phyloP scores from a whole-genome alignment of 768 basidiomycete species.

The Dacryopinax spathularia region DNA sequence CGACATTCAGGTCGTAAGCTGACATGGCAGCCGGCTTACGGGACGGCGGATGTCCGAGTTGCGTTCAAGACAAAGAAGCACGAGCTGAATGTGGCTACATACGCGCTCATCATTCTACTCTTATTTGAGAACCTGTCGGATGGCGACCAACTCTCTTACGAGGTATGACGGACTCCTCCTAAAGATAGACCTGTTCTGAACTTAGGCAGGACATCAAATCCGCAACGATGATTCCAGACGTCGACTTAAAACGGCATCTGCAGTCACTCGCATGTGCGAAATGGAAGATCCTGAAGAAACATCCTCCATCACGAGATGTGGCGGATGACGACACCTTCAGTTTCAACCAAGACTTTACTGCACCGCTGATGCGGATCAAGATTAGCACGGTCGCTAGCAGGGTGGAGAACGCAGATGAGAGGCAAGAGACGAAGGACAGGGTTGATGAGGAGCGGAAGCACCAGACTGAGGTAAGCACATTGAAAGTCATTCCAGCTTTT shows the following conservation, averaged over 20 bases:
- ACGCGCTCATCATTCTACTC: conserved; percentile 71
- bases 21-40: conserved; percentile 82
- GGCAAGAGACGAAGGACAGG: conserved; percentile 76
- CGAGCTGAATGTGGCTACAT: conserved; percentile 86
- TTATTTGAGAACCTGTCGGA: conserved; percentile 64
- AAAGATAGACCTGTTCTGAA: background rate
- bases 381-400: conserved; percentile 79
- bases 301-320: conserved; percentile 77
- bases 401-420: conserved; percentile 73
- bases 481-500: background rate
- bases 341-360: conserved; percentile 72
- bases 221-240: conserved; percentile 56
- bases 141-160: conserved; percentile 59
- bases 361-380: conserved; percentile 79
- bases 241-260: conserved; percentile 76
- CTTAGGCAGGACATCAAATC: conserved; percentile 63
- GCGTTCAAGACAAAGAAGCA: conserved; percentile 66
- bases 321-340: conserved; percentile 64
- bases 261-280: conserved; percentile 95
- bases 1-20: conserved; percentile 80
- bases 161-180: conserved; percentile 35
- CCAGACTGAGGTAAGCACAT: conserved; percentile 62
- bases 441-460: conserved; percentile 85
- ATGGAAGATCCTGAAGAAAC: conserved; percentile 81
- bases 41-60: conserved; percentile 77